These are phyloP conservation scores for Fomitiporia mediterranea DNA, from an alignment of 1,284 basidiomycete genomes.

Conservation along the genomic window DNA sequence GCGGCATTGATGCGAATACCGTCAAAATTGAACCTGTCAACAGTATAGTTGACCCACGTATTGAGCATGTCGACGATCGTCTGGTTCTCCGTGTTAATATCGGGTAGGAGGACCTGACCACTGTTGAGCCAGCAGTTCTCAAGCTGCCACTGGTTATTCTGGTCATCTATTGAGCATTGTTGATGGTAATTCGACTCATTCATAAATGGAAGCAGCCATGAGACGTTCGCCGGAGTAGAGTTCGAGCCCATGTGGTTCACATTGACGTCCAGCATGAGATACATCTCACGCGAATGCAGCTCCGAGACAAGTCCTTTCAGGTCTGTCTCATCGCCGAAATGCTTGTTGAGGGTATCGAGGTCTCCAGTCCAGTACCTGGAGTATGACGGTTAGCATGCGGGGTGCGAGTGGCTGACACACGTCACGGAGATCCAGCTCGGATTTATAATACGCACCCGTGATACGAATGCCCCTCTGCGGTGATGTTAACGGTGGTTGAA, in stretches of 20 bases:
- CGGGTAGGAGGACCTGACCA: slow-evolving; percentile 31
- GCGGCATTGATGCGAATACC: slow-evolving; percentile 40
- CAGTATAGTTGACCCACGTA: slow-evolving; percentile 37
- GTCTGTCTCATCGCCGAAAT: slow-evolving; percentile 38
- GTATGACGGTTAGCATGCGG: neutral
- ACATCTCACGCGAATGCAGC: slow-evolving; percentile 40
- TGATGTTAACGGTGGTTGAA: slow-evolving; percentile 32
- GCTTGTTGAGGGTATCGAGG: slow-evolving; percentile 32
- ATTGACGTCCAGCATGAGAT: slow-evolving; percentile 44
- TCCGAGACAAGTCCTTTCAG: slow-evolving; percentile 36
- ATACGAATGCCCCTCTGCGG: slow-evolving; percentile 31
- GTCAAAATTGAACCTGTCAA: slow-evolving; percentile 34
- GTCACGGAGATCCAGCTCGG: neutral
- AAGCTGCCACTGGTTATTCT: slow-evolving; percentile 34
- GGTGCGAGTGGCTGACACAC: neutral
- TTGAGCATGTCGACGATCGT: slow-evolving; percentile 33
- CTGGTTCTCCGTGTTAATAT: slow-evolving; percentile 40
- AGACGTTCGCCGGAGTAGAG: slow-evolving; percentile 24
- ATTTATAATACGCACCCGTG: slow-evolving; percentile 29
- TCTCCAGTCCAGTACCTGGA: slow-evolving; percentile 33
- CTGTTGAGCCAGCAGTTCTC: slow-evolving; percentile 42
- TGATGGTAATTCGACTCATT: slow-evolving; percentile 8
- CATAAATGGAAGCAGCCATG: slow-evolving; percentile 19
- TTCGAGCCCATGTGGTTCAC: slow-evolving; percentile 40
- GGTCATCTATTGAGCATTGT: slow-evolving; percentile 10